Evolutionary conservation across 2,329 filamentous ascomycete genomes (phyloP), one percentile per base, ranked within the genome.

Genomic region (Talaromyces pinophilus): DNA sequence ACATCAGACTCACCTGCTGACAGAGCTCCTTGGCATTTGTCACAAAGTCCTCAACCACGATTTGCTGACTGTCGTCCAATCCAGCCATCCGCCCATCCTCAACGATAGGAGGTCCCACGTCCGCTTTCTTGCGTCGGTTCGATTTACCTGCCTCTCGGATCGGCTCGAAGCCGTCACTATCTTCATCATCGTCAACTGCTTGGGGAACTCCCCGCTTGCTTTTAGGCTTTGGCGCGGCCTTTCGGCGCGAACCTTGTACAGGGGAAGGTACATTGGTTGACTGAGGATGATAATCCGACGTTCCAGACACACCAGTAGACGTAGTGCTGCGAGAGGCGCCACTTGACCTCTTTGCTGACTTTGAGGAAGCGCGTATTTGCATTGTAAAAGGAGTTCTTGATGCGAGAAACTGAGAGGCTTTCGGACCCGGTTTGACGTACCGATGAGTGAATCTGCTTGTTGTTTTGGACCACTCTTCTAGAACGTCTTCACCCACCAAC

Each of bases 251-350:
- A 30, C 81, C 79, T 70, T 85, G 83, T 11, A 87, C 72, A 3
- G 88, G 88, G 19, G 88, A 90, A 0, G 89, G 89, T 3, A 91
- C 82, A 69, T 90, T 88, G 1, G 89, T 91, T 0, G 89, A 91
- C 64, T 84, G 77, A 3, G 88, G 86, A 72, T 84, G 80, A 33
- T 83, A 80, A 52, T 81, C 76, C 33, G 76, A 78, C 38, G 74
- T 69, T 46, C 76, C 74, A 54, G 72, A 71, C 48, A 75, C 72
- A 50, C 76, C 76, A 62, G 76, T 81, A 62, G 66, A 69, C 57
- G 62, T 66, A 25, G 70, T 72, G 52, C 72, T 70, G 13, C 30
- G 50, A 38, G 59, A 57, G 10, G 52, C 17, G 13, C 33, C 19
- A 44, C 44, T 44, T 52, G 60, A n/a, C 33, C 15, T 33, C 52